Base-by-base conservation (phyloP, 2,329 filamentous ascomycete genomes). In the Fusarium circinatum region DNA sequence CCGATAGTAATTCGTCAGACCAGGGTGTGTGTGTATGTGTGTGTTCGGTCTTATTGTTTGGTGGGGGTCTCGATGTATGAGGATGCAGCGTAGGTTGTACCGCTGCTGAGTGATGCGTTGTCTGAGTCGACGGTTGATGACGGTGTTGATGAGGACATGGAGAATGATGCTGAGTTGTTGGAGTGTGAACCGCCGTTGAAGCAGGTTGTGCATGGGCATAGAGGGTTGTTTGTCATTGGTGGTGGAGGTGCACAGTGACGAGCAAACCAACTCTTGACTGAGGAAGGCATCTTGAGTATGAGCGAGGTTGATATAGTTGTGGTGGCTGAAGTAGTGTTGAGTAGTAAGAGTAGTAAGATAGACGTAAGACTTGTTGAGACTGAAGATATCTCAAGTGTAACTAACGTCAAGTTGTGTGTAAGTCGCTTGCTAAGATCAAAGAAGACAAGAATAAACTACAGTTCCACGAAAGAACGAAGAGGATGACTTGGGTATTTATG, bases 191-290 rank as follows among this genome's bases (percentile, higher is more conserved):
- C 76, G 6, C 70, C 65, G 64, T 79, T 80, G 78, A 75, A 83
- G 78, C 81, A 83, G 51, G 76, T 70, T 58, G 76, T 79, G 74
- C 83, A 84, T 59, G 82, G 82, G 62, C 83, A 84, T 26, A 78
- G 70, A 8, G 81, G 76, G 39, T 75, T 76, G 66, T 75, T 73
- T 75, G 78, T 80, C 75, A 82, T 76, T 51, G 83, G 82, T 5
- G 83, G 83, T 24, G 81, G 80, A 61, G 83, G 82, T 54, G 82
- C 76, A 70, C 82, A 83, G 79, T 84, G 83, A 69, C 82, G 82
- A 55, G 81, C 80, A 68, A 83, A 84, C 83, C 83, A 84, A 71
- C 76, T 79, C 56, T 79, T 80, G 51, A 71, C 76, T 57, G 75
- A 66, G 39, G 80, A 82, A 68, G 81, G 74, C 80, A 82, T 81